Evolutionary conservation across 148 eudicot genomes (phyloP).

Genomic region (Camellia sinensis): DNA sequence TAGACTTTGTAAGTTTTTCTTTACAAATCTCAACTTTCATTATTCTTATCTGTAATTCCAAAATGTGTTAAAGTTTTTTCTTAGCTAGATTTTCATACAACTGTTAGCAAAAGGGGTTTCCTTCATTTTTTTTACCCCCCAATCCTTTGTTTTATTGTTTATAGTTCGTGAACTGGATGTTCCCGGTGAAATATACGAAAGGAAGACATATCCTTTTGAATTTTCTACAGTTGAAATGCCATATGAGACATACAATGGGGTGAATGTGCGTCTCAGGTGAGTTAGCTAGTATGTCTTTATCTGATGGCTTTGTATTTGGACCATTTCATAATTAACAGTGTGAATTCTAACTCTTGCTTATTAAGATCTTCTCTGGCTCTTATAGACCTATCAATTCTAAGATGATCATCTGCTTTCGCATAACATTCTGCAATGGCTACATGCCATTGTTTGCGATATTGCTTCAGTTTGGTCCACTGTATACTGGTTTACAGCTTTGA

Average conservation of each 20-base stretch:
- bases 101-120: background rate
- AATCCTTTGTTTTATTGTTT: background rate
- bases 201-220: slow-evolving; percentile 84
- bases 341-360: background rate
- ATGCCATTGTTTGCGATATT: background rate
- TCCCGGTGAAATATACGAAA: slow-evolving; percentile 94
- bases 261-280: slow-evolving; percentile 83
- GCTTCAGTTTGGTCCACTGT: background rate
- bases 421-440: background rate
- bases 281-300: slow-evolving; percentile 12
- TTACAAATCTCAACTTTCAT: background rate
- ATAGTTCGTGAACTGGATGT: slow-evolving; percentile 97
- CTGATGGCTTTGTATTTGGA: background rate
- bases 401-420: background rate
- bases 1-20: background rate
- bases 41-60: background rate
- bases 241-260: slow-evolving; percentile 84
- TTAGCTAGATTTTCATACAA: background rate
- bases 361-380: background rate
- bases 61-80: background rate
- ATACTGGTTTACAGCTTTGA: background rate
- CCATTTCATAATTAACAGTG: background rate
- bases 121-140: background rate
- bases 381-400: background rate
- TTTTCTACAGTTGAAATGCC: slow-evolving; percentile 99